phyloP scores from a whole-genome alignment of 2,329 filamentous ascomycete species.

The Colletotrichum neosansevieriae region DNA sequence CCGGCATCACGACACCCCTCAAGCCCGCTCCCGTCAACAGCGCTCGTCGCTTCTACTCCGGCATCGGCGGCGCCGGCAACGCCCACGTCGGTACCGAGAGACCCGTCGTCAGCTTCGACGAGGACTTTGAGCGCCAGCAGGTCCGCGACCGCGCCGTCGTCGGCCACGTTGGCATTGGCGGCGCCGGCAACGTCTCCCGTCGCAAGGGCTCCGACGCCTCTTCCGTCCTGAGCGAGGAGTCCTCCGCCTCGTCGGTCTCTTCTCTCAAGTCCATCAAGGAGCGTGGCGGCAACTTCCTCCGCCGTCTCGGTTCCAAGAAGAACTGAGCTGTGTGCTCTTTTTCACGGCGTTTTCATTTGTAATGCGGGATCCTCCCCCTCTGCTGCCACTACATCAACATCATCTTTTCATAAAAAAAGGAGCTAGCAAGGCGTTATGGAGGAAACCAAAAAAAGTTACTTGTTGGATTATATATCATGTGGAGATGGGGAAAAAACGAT shows the following conservation, averaged over 20 bases:
- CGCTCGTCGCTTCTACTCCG: constrained; percentile 69
- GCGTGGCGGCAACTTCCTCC: constrained; percentile 52
- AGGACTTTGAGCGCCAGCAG: constrained; percentile 40
- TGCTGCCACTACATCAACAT: constrained; percentile 6
- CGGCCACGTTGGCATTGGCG: constrained; percentile 40
- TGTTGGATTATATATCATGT: background rate
- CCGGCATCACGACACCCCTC: constrained; percentile 64
- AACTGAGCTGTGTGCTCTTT: constrained; percentile 20
- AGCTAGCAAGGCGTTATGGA: constrained; percentile 22
- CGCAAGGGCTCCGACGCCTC: constrained; percentile 70
- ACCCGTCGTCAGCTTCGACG: constrained; percentile 44
- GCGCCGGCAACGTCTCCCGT: constrained; percentile 74
- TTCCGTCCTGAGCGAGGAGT: constrained; percentile 58
- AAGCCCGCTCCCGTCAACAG: constrained; percentile 55
- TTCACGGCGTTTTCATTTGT: background rate
- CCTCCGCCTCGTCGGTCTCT: constrained; percentile 41
- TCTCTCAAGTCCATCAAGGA: constrained; percentile 38
- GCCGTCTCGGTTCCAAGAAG: constrained; percentile 52
- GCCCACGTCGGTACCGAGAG: constrained; percentile 67
- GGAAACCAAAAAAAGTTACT: constrained; percentile 26
- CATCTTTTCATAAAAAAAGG: background rate
- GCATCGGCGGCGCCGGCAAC: constrained; percentile 77
- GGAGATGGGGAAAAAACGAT: background rate
- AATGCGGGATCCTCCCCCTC: no score
- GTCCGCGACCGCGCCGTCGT: constrained; percentile 41